Base-by-base conservation (phyloP, 2,329 filamentous ascomycete genomes). In the Fusarium xyrophilum region DNA sequence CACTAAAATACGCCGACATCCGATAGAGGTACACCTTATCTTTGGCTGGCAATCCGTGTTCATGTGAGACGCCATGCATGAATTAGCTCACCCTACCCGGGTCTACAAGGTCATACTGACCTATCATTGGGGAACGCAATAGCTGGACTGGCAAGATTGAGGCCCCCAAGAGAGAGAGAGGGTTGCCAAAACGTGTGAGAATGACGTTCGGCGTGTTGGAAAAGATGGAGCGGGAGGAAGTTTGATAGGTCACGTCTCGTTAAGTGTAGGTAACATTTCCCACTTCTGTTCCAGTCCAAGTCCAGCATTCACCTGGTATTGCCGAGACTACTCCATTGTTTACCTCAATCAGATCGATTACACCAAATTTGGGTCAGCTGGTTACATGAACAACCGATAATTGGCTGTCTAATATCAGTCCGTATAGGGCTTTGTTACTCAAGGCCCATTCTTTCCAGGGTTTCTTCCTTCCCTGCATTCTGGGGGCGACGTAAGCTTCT, bases 181-280 rank as follows among this genome's bases (percentile, higher is more conserved):
- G 21, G 10, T 12, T 4, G 10, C 7, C 4, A 12, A 2, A 4
- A 4, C 4, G 17, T 2, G 5, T 42, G 0, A 5, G 5, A 19
- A 7, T 13, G 11, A 25, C 19, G 8, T 7, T 25, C 15, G 12
- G 39, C 12, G 11, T 25, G 7, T 17, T 1, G 17, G 21, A 25
- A 0, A 25, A 5, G 10, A 12, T 9, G 15, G 40, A 25, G 23
- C 15, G 23, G 15, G 5, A 4, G 19, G 14, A 25, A 17, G 11
- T 42, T 13, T 25, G 11, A 42, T 25, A 19, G 3, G 23, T 23
- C 40, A 19, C 40, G 3, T 25, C 40, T 25, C 6, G 7, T 23
- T 3, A 25, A 9, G 17, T 17, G 11, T 9, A 25, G 3, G 40
- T 25, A 9, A 7, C 23, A 42, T 42, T 13, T 25, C 15, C 4